Evolutionary conservation across 2,329 filamentous ascomycete species (phyloP).

Genomic region (Sporothrix variecibatus): DNA sequence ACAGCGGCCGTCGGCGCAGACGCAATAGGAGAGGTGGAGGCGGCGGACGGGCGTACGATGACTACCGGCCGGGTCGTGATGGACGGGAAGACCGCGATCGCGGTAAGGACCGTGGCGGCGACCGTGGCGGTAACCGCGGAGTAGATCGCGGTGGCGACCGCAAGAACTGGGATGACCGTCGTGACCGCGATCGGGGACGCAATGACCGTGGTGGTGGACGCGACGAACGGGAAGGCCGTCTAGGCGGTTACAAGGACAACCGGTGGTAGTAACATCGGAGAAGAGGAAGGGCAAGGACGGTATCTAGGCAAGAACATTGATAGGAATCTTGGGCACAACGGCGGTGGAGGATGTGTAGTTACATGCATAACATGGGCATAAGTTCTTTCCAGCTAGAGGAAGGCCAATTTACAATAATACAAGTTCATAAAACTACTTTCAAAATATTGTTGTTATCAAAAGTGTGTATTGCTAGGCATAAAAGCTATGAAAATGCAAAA

Average conservation of each 20-base stretch:
- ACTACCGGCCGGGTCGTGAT: slow-evolving; percentile 21
- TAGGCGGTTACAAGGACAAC: slow-evolving; percentile 12
- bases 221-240: slow-evolving; percentile 25
- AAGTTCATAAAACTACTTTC: not conserved
- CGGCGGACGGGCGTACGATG: slow-evolving; percentile 25
- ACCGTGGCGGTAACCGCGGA: slow-evolving; percentile 17
- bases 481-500: slow-evolving; percentile 4
- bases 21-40: slow-evolving; percentile 28
- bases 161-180: slow-evolving; percentile 11
- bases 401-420: not conserved
- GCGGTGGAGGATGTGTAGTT: not conserved
- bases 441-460: not conserved
- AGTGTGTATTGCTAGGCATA: not conserved
- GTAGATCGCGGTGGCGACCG: not conserved
- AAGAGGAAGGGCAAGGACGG: not conserved
- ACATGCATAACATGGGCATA: not conserved
- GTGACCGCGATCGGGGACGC: slow-evolving; percentile 2
- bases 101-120: slow-evolving; percentile 21
- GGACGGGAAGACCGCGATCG: not conserved
- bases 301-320: not conserved
- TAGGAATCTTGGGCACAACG: not conserved
- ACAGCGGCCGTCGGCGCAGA: slow-evolving; percentile 31
- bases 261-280: slow-evolving; percentile 9
- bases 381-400: not conserved
- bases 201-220: slow-evolving; percentile 14